Evolutionary conservation across 2,329 filamentous ascomycete genomes (phyloP).

Genomic region (Talaromyces sp.): DNA sequence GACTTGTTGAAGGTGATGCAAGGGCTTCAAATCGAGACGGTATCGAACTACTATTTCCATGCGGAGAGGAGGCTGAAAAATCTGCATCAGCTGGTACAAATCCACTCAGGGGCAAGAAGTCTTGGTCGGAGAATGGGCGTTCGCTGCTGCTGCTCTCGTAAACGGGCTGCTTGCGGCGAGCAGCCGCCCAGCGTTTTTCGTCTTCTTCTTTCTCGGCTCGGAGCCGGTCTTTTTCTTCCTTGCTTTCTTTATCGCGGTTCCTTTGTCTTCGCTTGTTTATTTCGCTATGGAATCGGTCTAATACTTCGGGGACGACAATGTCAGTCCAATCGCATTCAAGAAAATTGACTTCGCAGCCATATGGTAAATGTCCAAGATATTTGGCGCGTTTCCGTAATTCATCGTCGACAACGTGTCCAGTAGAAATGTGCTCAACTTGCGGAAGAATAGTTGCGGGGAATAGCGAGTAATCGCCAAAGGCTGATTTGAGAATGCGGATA

Average conservation of each 20-base stretch:
- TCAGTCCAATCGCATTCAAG: constrained; percentile 95
- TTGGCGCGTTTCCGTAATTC: constrained; percentile 76
- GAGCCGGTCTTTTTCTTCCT: constrained; percentile 79
- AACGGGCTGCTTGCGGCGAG: constrained; percentile 57
- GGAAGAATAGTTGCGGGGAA: constrained; percentile 86
- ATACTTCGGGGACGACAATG: constrained; percentile 68
- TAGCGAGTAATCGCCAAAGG: constrained; percentile 74
- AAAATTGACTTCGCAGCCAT: constrained; percentile 87
- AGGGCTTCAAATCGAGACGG: constrained; percentile 48
- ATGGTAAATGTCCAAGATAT: constrained; percentile 80
- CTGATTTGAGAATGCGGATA: constrained; percentile 85
- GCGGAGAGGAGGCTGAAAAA: constrained; percentile 38
- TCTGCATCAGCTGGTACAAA: constrained; percentile 24
- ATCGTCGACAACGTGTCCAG: constrained; percentile 82
- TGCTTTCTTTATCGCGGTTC: constrained; percentile 75
- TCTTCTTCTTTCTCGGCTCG: constrained; percentile 77
- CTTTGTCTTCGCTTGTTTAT: constrained; percentile 71
- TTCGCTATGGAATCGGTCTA: constrained; percentile 72
- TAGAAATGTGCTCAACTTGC: constrained; percentile 82
- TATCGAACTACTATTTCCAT: constrained; percentile 27
- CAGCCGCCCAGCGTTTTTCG: constrained; percentile 63
- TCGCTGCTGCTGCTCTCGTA: constrained; percentile 34
- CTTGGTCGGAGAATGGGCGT: constrained; percentile 53
- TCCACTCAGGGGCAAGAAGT: constrained; percentile 61
- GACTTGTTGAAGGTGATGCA: constrained; percentile 76